These are phyloP conservation scores for Meyerozyma smithsonii DNA, from an alignment of 1,139 yeast genomes.

Conservation along the genomic window DNA sequence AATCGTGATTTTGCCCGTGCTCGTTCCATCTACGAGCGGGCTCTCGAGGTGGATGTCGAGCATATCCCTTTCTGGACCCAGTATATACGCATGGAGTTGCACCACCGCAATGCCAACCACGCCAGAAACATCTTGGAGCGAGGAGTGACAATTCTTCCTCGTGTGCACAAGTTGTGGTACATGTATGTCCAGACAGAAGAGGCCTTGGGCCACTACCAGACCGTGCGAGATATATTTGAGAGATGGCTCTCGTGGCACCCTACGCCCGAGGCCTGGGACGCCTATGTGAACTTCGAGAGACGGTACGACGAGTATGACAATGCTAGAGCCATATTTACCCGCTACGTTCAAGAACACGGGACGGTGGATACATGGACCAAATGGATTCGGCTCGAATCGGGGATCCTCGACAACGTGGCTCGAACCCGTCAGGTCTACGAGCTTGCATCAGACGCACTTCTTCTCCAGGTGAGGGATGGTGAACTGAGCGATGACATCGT, in stretches of 20 bases:
- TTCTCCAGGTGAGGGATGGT: constrained; percentile 12
- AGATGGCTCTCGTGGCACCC: constrained; percentile 83
- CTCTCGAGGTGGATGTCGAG: constrained; percentile 69
- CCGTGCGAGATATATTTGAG: constrained; percentile 64
- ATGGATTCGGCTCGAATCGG: constrained; percentile 35
- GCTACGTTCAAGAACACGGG: constrained; percentile 54
- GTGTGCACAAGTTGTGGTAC: constrained; percentile 84
- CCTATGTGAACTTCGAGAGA: constrained; percentile 68
- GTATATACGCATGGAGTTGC: constrained; percentile 74
- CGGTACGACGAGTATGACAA: constrained; percentile 58
- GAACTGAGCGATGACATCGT: constrained; percentile 19
- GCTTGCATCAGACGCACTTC: constrained; percentile 54
- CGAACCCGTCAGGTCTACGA: constrained; percentile 60
- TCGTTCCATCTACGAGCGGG: constrained; percentile 84
- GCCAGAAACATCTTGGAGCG: constrained; percentile 83
- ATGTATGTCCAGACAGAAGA: constrained; percentile 81
- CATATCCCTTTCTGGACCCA: constrained; percentile 82
- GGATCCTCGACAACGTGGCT: constrained; percentile 10
- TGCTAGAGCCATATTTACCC: constrained; percentile 53
- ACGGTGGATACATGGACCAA: constrained; percentile 56
- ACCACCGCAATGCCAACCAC: constrained; percentile 72
- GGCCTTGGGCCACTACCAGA: constrained; percentile 57
- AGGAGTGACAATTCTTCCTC: constrained; percentile 69
- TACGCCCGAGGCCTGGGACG: constrained; percentile 63
- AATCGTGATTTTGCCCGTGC: constrained; percentile 68